Conservation (phyloP, 805 yeast genomes). For the Ogataea allantospora region DNA sequence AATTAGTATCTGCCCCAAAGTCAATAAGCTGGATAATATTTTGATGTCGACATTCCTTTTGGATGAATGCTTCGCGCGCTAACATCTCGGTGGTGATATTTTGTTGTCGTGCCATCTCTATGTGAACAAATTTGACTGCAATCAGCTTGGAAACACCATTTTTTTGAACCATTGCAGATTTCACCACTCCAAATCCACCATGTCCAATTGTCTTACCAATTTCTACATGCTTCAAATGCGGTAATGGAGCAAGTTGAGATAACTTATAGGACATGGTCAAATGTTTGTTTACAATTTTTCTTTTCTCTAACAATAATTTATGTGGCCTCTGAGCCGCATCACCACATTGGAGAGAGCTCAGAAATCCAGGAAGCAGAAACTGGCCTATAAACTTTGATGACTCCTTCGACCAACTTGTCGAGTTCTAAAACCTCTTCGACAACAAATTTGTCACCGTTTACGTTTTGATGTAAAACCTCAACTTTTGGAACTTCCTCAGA, state of each 20-base stretch:
- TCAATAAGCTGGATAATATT: constrained; percentile 57
- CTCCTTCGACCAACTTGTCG: constrained; percentile 41
- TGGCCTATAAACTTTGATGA: constrained; percentile 46
- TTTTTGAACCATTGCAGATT: constrained; percentile 41
- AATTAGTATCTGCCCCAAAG: constrained; percentile 52
- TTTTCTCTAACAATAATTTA: not conserved
- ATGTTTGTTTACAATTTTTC: constrained; percentile 8
- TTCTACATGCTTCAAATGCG: constrained; percentile 45
- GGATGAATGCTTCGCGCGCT: constrained; percentile 57
- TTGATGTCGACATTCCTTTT: constrained; percentile 57
- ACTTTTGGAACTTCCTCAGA: constrained; percentile 29
- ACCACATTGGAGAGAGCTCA: constrained; percentile 27
- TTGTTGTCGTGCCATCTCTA: constrained; percentile 32
- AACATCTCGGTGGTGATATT: constrained; percentile 35
- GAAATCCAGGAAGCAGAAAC: constrained; percentile 46
- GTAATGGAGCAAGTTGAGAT: constrained; percentile 48
- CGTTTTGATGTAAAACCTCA: constrained; percentile 49
- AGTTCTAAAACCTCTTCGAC: constrained; percentile 38
- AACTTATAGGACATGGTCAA: constrained; percentile 34
- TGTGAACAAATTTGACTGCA: constrained; percentile 59
- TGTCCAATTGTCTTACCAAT: constrained; percentile 59
- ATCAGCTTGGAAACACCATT: constrained; percentile 40
- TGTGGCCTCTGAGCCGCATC: constrained; percentile 10
- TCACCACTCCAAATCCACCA: constrained; percentile 67
- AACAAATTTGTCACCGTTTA: constrained; percentile 42